Conservation (phyloP, 2,329 filamentous ascomycete species). For the Fusarium sp. region DNA sequence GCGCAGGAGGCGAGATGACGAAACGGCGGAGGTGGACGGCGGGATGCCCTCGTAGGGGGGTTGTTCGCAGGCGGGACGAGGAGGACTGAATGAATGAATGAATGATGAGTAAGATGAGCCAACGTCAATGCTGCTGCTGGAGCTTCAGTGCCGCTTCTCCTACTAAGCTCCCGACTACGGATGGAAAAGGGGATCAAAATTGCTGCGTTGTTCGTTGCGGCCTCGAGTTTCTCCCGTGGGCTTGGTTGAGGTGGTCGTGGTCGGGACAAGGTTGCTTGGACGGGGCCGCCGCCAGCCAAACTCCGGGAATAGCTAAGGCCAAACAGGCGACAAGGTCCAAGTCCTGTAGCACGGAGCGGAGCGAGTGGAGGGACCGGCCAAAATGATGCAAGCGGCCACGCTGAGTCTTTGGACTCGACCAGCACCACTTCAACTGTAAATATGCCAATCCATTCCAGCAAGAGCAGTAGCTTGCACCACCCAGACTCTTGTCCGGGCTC, state of each 20-base stretch:
- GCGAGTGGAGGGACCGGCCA: conserved; percentile 2
- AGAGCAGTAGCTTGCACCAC: neutral
- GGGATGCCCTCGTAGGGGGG: conserved; percentile 25
- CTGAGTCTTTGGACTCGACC: conserved; percentile 24
- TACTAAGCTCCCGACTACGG: neutral
- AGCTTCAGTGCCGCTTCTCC: conserved; percentile 4
- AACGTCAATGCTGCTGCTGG: conserved; percentile 21
- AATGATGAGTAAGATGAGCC: conserved; percentile 36
- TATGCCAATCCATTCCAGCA: conserved; percentile 33
- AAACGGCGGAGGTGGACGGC: conserved; percentile 26
- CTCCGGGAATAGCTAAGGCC: conserved; percentile 27
- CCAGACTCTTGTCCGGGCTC: neutral
- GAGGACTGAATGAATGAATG: neutral
- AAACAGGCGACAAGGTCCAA: conserved; percentile 6
- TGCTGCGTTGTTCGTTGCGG: conserved; percentile 16
- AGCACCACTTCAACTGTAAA: conserved; percentile 12
- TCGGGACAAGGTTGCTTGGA: conserved; percentile 35
- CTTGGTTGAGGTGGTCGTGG: conserved; percentile 39
- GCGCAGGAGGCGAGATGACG: conserved; percentile 37
- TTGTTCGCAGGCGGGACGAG: conserved; percentile 31
- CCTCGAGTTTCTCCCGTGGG: conserved; percentile 18
- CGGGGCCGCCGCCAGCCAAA: conserved; percentile 25
- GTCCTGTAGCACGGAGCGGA: conserved; percentile 7
- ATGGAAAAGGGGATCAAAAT: conserved; percentile 12
- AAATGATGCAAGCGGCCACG: conserved; percentile 39